Base-by-base conservation (phyloP, 495 filamentous ascomycete genomes). In the Neurospora sp. region DNA sequence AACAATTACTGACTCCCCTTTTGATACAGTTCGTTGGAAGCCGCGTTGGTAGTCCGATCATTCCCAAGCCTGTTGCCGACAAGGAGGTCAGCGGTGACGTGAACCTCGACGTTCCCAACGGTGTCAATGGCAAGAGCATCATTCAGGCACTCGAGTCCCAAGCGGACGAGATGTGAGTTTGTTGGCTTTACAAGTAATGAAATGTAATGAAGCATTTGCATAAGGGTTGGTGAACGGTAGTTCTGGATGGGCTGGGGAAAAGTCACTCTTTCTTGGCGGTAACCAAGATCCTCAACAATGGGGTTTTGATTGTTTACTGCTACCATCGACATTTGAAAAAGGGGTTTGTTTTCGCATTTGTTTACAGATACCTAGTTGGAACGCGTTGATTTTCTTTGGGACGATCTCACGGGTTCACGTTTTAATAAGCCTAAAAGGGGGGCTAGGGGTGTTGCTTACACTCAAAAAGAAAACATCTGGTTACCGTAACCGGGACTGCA, bases 11-110 rank as follows among this genome's bases (percentile, higher is more conserved):
- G 44, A 72, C 37, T 59, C 22, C 48, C 10, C 10, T 40, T 70
- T 42, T 74, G 65, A n/a, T 76, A 45, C 72, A 91, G 89, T 91
- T 92, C 75, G 79, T 88, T 39, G 80, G 84, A 6, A 89, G 85
- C 74, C 82, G 88, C 39, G 85, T 85, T 9, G 83, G 82, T 42
- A 90, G 87, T 39, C 89, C 88, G 7, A 80, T 89, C 22, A 78
- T 87, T 2, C 82, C 85, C 65, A 82, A 86, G 71, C 83, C 83
- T 3, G 80, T 74, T 27, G 77, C 78, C 37, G 76, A 80, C 69
- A 76, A 77, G 39, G 75, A 71, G 20, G 72, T 79, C 9, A 83
- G 82, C 69, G 78, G 81, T 72, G 79, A 83, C 22, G 65, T 84
- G 31, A 75, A 83, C 69, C 79, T 85, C 20, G 79, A 82, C 44